Evolutionary conservation across 305 asterid species (phyloP).

Genomic region (Rubia peregrina): DNA sequence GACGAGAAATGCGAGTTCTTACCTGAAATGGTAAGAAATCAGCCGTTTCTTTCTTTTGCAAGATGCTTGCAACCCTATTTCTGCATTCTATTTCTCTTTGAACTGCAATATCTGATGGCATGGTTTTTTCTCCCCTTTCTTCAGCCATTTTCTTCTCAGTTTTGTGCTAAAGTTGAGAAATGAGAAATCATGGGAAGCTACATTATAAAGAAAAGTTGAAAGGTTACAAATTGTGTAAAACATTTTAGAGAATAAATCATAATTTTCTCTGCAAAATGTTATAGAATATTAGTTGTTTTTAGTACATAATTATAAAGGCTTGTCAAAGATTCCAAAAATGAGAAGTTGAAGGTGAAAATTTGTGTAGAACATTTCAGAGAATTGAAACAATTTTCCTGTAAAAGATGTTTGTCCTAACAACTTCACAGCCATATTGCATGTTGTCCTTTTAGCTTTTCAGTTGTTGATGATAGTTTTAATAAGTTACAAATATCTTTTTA

Average conservation of each 20-base stretch:
- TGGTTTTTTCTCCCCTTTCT: constrained; percentile 15
- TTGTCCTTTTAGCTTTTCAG: not conserved
- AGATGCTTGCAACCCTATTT: constrained; percentile 19
- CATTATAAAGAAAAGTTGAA: not conserved
- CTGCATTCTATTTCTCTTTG: constrained; percentile 23
- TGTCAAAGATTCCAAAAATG: not conserved
- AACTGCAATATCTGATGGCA: constrained; percentile 19
- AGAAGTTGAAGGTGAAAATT: too few relatives aligned
- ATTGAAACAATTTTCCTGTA: too few relatives aligned
- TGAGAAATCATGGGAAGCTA: not conserved
- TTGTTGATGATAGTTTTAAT: not conserved
- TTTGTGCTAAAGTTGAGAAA: not conserved
- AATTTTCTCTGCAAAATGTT: not conserved
- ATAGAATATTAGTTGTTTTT: too few relatives aligned
- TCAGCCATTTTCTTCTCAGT: constrained; percentile 26
- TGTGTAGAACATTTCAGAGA: too few relatives aligned
- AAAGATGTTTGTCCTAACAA: not conserved
- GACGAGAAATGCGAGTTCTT: not conserved
- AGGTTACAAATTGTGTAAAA: not conserved
- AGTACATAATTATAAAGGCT: not conserved
- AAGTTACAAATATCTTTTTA: not conserved
- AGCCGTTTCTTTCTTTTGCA: constrained; percentile 4
- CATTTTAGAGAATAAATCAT: not conserved
- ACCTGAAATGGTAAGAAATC: constrained; percentile 22
- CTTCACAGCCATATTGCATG: not conserved